Evolutionary conservation across 495 filamentous ascomycete genomes (phyloP), one percentile per base, ranked within the genome.

Genomic region (Cairneyella variabilis): DNA sequence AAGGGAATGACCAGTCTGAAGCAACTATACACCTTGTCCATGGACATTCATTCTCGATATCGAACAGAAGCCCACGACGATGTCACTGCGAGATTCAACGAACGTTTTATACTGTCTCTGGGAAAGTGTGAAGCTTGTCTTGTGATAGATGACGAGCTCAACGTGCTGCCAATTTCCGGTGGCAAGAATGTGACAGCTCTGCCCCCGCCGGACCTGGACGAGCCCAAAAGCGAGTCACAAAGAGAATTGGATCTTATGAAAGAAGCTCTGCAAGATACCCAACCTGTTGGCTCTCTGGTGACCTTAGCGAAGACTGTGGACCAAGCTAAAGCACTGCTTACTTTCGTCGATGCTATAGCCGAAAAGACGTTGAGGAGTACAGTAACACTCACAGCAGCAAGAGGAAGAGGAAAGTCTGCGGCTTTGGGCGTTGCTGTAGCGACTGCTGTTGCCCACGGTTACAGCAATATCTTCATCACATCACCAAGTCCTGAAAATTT

Each of bases 391-490:
- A 97, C 93, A 18, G 95, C 95, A 14, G 95, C 87, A 21, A 84
- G 95, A 81, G 95, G 95, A 62, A 83, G 95, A 61, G 95, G 95
- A 67, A 99, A 99, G 71, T 97, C 93, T 17, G 95, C 95, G 27
- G 91, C 92, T 30, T 76, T 97, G 57, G 95, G 95, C 64, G 82
- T 99, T 49, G 89, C 95, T 14, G 88, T 99, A 53, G 91, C 95
- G 34, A 90, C 95, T 8, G 95, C 95, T 12, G 77, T 97, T 51
- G 91, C 92, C 0, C 88, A 97, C 63, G 95, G 95, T 17, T 99
- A 99, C 65, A 95, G 89, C 72, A 99, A 99, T 66, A 95, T 99
- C 61, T 99, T 99, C 74, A 96, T 99, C 64, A 99, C 95, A 2
- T 99, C 95, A 20, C 95, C 95, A 14, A 96, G 89, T 57, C 95